phyloP scores from a whole-genome alignment of 2,329 filamentous ascomycete species.

The Cryoendolithus antarcticus region DNA sequence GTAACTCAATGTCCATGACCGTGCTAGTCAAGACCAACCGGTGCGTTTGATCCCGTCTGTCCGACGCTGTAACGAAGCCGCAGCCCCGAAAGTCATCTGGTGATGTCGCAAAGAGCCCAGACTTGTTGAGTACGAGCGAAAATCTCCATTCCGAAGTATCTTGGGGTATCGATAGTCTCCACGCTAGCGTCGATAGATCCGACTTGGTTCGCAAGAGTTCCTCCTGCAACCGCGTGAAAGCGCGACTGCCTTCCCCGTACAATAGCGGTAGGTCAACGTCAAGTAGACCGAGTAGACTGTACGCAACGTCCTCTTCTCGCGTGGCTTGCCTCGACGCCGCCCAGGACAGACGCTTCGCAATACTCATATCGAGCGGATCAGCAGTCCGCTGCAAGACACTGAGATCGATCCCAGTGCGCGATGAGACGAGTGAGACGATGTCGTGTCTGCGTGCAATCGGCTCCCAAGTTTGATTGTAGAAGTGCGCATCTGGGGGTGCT shows the following conservation, averaged over 20 bases:
- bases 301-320: constrained; percentile 31
- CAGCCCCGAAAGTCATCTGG: no score
- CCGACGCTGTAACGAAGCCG: no score
- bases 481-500: constrained; percentile 3
- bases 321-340: constrained; percentile 6
- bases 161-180: constrained; percentile 1
- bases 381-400: no score
- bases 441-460: constrained; percentile 7
- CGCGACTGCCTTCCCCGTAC: constrained; percentile 25
- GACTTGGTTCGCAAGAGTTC: constrained; percentile 7
- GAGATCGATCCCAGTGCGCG: no score
- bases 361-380: no score
- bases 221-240: constrained; percentile 12
- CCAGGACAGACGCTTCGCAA: constrained; percentile 10
- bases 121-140: no score
- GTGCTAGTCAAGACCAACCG: no score
- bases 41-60: no score
- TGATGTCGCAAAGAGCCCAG: no score
- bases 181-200: constrained; percentile 12
- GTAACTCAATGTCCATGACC: no score
- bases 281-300: constrained; percentile 35
- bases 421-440: not conserved
- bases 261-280: constrained; percentile 32
- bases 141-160: no score
- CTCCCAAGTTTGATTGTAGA: constrained; percentile 9